These are phyloP conservation scores for Monosporascus sp. DNA, from an alignment of 2,329 filamentous ascomycete genomes.

Conservation along the genomic window DNA sequence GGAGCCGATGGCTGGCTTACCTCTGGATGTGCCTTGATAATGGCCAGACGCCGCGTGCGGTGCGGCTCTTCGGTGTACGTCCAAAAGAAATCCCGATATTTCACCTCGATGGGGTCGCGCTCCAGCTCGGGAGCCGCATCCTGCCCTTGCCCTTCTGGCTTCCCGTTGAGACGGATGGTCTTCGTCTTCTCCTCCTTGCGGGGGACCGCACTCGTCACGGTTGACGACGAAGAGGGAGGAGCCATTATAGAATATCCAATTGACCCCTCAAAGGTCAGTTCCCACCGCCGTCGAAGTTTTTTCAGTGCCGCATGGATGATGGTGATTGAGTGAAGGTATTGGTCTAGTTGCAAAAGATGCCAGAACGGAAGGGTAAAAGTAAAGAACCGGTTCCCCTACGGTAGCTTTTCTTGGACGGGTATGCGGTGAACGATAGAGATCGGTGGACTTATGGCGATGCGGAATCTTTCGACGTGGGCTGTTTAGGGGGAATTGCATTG, in stretches of 20 bases:
- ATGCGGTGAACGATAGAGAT: not conserved
- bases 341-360: not conserved
- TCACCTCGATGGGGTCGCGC: conserved; percentile 35
- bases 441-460: not conserved
- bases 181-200: conserved; percentile 14
- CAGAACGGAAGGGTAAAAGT: not conserved
- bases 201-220: conserved; percentile 18
- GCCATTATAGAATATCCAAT: conserved; percentile 15
- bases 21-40: conserved; percentile 98
- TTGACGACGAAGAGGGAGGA: conserved; percentile 19
- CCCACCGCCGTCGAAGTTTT: not conserved
- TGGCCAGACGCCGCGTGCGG: conserved; percentile 80
- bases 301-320: not conserved
- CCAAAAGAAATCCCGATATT: conserved; percentile 79
- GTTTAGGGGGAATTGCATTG: not conserved
- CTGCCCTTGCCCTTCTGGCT: conserved; percentile 9
- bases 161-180: conserved; percentile 18
- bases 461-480: not conserved
- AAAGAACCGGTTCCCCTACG: not conserved
- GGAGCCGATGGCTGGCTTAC: conserved; percentile 39
- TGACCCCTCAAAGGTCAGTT: not conserved
- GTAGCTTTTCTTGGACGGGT: not conserved
- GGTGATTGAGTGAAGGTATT: not conserved
- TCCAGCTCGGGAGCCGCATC: conserved; percentile 14
- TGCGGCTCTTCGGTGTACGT: conserved; percentile 98